These are phyloP conservation scores for Bipolaris zeicola DNA, from an alignment of 2,329 filamentous ascomycete genomes.

Conservation along the genomic window DNA sequence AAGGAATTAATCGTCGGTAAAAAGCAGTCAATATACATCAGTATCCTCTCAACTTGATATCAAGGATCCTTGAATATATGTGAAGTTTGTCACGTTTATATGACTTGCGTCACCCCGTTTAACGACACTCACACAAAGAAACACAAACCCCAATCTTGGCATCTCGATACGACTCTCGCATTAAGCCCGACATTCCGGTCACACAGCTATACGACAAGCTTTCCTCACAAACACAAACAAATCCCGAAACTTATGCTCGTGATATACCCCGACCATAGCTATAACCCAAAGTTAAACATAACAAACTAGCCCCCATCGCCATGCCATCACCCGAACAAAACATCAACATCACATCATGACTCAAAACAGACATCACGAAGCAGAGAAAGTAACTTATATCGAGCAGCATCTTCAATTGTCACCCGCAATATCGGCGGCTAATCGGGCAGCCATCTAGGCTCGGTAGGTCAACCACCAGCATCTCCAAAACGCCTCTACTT, in stretches of 20 bases:
- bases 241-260: no score
- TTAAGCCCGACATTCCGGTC: neutral
- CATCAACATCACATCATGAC: no score
- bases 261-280: no score
- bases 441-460: neutral
- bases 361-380: no score
- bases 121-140: neutral
- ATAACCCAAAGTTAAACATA: no score
- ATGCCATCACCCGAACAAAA: no score
- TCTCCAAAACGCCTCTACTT: neutral
- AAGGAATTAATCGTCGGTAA: neutral
- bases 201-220: neutral
- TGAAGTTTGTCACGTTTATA: neutral
- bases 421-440: neutral
- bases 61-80: neutral
- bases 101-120: neutral
- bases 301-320: no score
- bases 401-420: no score
- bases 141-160: neutral
- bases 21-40: neutral
- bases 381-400: no score
- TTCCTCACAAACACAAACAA: no score
- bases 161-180: neutral
- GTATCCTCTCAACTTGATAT: neutral
- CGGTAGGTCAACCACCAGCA: neutral